These are phyloP conservation scores for Monilinia fructigena DNA, from an alignment of 2,329 filamentous ascomycete genomes.

Conservation along the genomic window DNA sequence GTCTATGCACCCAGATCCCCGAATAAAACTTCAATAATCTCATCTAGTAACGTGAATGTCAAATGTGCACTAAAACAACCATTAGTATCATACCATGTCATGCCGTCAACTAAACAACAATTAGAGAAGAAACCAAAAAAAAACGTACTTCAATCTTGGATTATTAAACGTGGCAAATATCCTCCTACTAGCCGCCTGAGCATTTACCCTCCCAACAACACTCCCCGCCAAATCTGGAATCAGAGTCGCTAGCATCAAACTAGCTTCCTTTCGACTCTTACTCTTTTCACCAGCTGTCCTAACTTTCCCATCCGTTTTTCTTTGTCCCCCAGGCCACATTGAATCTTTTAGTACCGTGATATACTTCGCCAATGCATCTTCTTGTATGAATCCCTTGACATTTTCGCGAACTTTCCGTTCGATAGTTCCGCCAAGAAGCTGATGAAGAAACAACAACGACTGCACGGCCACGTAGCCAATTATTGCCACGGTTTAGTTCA, in stretches of 20 bases:
- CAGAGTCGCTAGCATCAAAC: slow-evolving; percentile 82
- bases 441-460: slow-evolving; percentile 93
- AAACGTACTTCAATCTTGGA: slow-evolving; percentile 75
- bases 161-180: slow-evolving; percentile 93
- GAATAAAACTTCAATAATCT: slow-evolving; percentile 41
- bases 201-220: slow-evolving; percentile 90
- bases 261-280: slow-evolving; percentile 81
- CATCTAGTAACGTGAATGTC: slow-evolving; percentile 42
- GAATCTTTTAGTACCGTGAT: slow-evolving; percentile 69
- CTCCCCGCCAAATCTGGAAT: slow-evolving; percentile 88
- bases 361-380: slow-evolving; percentile 76
- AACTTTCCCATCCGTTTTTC: slow-evolving; percentile 49
- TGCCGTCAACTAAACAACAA: background rate
- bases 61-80: slow-evolving; percentile 38
- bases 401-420: slow-evolving; percentile 92
- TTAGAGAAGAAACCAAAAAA: slow-evolving; percentile 3
- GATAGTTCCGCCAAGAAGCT: slow-evolving; percentile 91
- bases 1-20: slow-evolving; percentile 34
- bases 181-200: slow-evolving; percentile 82
- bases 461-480: slow-evolving; percentile 92
- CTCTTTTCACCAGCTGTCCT: slow-evolving; percentile 72
- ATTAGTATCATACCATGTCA: background rate
- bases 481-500: slow-evolving; percentile 90
- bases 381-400: slow-evolving; percentile 69
- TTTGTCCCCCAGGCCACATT: slow-evolving; percentile 76